phyloP scores from a whole-genome alignment of 2,329 filamentous ascomycete species.

The Fusarium piperis region DNA sequence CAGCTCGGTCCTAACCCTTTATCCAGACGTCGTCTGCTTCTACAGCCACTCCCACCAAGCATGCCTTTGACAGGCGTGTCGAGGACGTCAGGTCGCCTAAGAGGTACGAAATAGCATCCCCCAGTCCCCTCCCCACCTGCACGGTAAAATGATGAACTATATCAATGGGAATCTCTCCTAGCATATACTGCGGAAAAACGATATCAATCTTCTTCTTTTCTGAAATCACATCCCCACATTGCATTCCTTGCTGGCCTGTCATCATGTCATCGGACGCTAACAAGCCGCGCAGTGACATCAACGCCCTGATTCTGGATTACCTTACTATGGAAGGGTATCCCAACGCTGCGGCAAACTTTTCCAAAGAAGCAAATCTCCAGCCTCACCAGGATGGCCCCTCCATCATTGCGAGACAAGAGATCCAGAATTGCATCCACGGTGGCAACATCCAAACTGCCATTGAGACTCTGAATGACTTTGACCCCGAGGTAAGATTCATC shows the following conservation, averaged over 20 bases:
- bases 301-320: constrained; percentile 95
- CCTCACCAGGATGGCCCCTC: constrained; percentile 76
- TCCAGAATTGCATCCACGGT: constrained; percentile 84
- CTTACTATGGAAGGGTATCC: constrained; percentile 96
- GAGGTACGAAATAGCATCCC: constrained; percentile 72
- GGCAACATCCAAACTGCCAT: constrained; percentile 90
- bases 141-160: constrained; percentile 76
- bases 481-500: constrained; percentile 80
- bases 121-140: not conserved
- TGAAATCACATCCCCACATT: constrained; percentile 47
- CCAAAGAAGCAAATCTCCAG: constrained; percentile 88
- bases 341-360: constrained; percentile 91
- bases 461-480: constrained; percentile 85
- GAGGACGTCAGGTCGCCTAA: constrained; percentile 89
- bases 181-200: constrained; percentile 87
- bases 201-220: constrained; percentile 75
- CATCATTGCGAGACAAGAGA: constrained; percentile 82
- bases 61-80: constrained; percentile 82
- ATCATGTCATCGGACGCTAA: constrained; percentile 40
- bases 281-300: constrained; percentile 78
- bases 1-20: constrained; percentile 26
- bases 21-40: constrained; percentile 76
- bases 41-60: constrained; percentile 74
- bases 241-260: constrained; percentile 1
- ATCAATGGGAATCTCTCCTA: constrained; percentile 99